Conservation (phyloP, 2,329 filamentous ascomycete genomes). For the Fusarium palustre region DNA sequence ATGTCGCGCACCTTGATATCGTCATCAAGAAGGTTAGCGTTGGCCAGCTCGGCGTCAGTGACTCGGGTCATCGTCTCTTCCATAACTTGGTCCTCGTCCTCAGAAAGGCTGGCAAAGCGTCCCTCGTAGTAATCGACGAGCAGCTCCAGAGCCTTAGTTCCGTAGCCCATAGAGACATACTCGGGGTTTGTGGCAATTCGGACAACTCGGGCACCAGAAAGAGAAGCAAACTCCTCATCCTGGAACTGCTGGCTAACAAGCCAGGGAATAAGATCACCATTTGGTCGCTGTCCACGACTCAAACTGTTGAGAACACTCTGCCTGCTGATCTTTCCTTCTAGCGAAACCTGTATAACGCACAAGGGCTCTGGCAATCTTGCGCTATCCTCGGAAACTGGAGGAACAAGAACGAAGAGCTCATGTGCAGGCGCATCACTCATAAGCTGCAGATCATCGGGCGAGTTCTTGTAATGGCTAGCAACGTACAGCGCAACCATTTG, state of each 20-base stretch:
- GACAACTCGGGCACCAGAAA: conserved; percentile 92
- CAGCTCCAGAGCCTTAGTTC: conserved; percentile 86
- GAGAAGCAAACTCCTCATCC: conserved; percentile 92
- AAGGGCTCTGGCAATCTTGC: conserved; percentile 89
- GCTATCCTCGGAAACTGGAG: conserved; percentile 81
- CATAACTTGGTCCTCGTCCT: conserved; percentile 67
- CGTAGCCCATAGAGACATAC: conserved; percentile 92
- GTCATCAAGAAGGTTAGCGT: conserved; percentile 82
- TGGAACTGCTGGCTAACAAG: conserved; percentile 98
- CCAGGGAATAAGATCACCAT: conserved; percentile 97
- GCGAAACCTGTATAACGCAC: conserved; percentile 91
- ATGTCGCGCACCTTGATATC: conserved; percentile 92
- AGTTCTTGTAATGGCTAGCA: conserved; percentile 97
- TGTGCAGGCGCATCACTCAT: conserved; percentile 98
- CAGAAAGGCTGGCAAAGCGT: conserved; percentile 86
- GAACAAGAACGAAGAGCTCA: conserved; percentile 93
- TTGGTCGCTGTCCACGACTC: conserved; percentile 86
- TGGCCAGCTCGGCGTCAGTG: conserved; percentile 83
- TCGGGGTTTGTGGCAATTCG: conserved; percentile 97
- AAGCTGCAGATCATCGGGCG: conserved; percentile 95
- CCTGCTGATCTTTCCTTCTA: conserved; percentile 94
- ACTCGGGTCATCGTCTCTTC: conserved; percentile 79
- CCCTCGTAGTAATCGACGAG: conserved; percentile 94
- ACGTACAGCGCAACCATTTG: conserved; percentile 99
- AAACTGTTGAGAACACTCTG: conserved; percentile 92